phyloP scores from a whole-genome alignment of 805 yeast genomes.

The Teunomyces kruisii region DNA sequence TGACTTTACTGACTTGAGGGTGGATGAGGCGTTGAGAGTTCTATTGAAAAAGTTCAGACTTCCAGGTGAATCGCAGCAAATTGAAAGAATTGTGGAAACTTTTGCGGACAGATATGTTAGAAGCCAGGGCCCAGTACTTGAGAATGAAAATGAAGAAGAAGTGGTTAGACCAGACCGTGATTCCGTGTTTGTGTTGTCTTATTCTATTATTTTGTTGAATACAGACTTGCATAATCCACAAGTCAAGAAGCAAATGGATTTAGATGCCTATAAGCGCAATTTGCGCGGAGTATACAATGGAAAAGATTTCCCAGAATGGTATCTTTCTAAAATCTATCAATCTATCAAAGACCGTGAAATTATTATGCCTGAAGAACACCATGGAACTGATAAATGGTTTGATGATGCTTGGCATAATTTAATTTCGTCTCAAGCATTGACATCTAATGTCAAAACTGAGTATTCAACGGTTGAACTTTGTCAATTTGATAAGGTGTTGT shows the following conservation, averaged over 20 bases:
- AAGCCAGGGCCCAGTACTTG: constrained; percentile 42
- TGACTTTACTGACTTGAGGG: constrained; percentile 75
- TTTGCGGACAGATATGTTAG: constrained; percentile 80
- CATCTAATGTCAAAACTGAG: constrained; percentile 15
- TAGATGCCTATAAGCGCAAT: constrained; percentile 77
- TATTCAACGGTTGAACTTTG: constrained; percentile 29
- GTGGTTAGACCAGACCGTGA: constrained; percentile 74
- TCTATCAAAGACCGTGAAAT: constrained; percentile 86
- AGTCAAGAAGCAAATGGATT: constrained; percentile 86
- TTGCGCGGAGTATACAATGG: constrained; percentile 76
- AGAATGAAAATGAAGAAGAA: constrained; percentile 26
- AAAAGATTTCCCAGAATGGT: constrained; percentile 82
- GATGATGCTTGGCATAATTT: constrained; percentile 82
- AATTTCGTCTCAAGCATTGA: constrained; percentile 49
- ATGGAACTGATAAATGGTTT: constrained; percentile 88
- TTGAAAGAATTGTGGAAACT: constrained; percentile 85
- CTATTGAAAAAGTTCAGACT: constrained; percentile 80
- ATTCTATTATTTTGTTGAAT: constrained; percentile 90
- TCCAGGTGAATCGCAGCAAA: constrained; percentile 97
- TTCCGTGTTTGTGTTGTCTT: constrained; percentile 84
- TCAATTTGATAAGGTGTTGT: constrained; percentile 71
- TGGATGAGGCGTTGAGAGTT: constrained; percentile 89
- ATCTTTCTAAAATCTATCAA: constrained; percentile 72
- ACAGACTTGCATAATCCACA: constrained; percentile 94
- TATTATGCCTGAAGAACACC: constrained; percentile 97